These are phyloP conservation scores for Aspergillus sp. DNA, from an alignment of 2,329 filamentous ascomycete species.

Conservation along the genomic window DNA sequence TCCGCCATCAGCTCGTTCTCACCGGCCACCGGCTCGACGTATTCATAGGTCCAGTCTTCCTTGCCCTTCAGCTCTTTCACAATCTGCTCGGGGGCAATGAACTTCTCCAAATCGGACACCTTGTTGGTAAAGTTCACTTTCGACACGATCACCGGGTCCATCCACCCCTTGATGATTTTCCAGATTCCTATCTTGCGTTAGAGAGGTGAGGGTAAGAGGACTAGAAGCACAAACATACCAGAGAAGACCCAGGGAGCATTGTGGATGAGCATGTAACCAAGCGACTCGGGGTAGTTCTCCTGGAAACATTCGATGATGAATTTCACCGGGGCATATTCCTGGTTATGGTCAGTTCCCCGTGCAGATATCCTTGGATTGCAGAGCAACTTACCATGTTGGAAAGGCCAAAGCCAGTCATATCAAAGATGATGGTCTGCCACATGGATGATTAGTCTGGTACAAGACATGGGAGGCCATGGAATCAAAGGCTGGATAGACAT, in stretches of 20 bases:
- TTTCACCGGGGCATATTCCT: slow-evolving; percentile 93
- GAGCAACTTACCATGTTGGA: slow-evolving; percentile 77
- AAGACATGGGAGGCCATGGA: neutral
- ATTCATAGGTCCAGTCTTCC: slow-evolving; percentile 79
- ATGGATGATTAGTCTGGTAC: neutral
- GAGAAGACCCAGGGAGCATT: slow-evolving; percentile 93
- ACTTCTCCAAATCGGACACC: slow-evolving; percentile 71
- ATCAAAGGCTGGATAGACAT: slow-evolving; percentile 39
- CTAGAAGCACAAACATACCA: slow-evolving; percentile 51
- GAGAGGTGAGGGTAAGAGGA: neutral
- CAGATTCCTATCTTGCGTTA: slow-evolving; percentile 66
- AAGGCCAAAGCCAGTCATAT: slow-evolving; percentile 90
- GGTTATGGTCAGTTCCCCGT: neutral
- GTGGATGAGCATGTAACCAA: slow-evolving; percentile 88
- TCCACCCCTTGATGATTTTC: slow-evolving; percentile 91
- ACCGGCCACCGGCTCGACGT: slow-evolving; percentile 69
- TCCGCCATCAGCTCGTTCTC: slow-evolving; percentile 76
- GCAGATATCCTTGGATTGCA: neutral
- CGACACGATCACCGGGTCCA: slow-evolving; percentile 90
- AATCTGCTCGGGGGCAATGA: slow-evolving; percentile 68
- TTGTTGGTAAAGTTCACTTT: slow-evolving; percentile 91
- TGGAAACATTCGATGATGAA: slow-evolving; percentile 99
- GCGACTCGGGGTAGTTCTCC: slow-evolving; percentile 91
- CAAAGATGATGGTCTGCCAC: slow-evolving; percentile 79
- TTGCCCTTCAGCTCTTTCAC: slow-evolving; percentile 78